A percentile compares a stretch with the other conserved stretches of the same genome.
These are phyloP conservation scores for Pestalotiopsis sp. DNA, from an alignment of 2,329 filamentous ascomycete genomes.

Conservation along the genomic window DNA sequence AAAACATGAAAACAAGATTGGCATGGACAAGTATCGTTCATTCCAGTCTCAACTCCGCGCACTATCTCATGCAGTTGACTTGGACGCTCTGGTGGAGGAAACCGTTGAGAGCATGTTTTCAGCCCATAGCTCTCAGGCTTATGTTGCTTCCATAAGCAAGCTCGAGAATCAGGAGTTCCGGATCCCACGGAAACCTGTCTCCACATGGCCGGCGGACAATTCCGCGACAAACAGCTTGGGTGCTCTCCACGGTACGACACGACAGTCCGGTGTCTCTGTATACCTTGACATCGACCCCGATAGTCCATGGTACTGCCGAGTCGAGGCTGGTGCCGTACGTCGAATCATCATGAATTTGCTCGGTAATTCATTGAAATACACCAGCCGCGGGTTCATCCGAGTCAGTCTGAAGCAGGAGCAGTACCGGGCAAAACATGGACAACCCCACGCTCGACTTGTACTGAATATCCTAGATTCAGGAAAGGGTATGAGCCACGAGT, in stretches of 20 bases:
- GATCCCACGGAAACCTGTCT: not conserved
- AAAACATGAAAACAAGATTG: constrained; percentile 12
- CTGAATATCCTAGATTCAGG: constrained; percentile 57
- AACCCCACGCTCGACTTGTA: constrained; percentile 3
- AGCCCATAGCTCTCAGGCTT: constrained; percentile 39
- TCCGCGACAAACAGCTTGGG: not conserved
- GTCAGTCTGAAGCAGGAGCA: constrained; percentile 21
- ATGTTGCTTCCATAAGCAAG: too few species aligned
- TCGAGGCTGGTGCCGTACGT: constrained; percentile 53
- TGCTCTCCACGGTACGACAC: not conserved
- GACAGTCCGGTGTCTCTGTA: constrained; percentile 38
- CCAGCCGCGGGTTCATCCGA: constrained; percentile 36
- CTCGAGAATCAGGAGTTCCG: not conserved
- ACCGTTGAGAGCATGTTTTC: constrained; percentile 51
- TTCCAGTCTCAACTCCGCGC: constrained; percentile 26
- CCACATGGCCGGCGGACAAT: not conserved
- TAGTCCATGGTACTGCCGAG: constrained; percentile 55
- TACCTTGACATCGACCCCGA: constrained; percentile 52
- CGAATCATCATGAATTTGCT: constrained; percentile 66
- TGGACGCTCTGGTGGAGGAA: constrained; percentile 47
- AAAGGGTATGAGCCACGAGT: constrained; percentile 63
- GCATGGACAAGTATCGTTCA: constrained; percentile 12
- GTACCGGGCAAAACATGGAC: constrained; percentile 17
- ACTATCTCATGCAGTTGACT: constrained; percentile 30
- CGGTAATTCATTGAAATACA: constrained; percentile 67